These are phyloP conservation scores for Didymellaceae sp. DNA, from an alignment of 2,329 filamentous ascomycete species.

Conservation along the genomic window DNA sequence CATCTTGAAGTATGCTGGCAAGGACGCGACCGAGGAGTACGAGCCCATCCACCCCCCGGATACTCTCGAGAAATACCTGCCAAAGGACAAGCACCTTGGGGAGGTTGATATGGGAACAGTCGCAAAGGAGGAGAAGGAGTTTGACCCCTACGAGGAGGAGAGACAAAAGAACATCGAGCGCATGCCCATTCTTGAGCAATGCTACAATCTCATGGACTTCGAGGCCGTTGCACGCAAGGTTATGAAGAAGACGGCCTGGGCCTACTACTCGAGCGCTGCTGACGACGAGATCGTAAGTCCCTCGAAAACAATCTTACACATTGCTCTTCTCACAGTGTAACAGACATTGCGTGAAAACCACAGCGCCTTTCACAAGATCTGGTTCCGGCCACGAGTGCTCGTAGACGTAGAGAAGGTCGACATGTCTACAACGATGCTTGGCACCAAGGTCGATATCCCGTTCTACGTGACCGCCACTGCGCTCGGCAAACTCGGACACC, in stretches of 20 bases:
- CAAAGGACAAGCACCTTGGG: conserved; percentile 51
- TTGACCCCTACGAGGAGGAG: conserved; percentile 70
- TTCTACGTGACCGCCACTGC: conserved; percentile 98
- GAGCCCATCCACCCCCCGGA: conserved; percentile 59
- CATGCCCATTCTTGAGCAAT: conserved; percentile 55
- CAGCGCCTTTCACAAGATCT: conserved; percentile 92
- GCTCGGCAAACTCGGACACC: conserved; percentile 90
- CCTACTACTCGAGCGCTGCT: conserved; percentile 93
- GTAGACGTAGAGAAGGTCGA: conserved; percentile 90
- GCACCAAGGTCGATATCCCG: conserved; percentile 80
- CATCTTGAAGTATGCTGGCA: conserved; percentile 80
- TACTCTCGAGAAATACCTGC: conserved; percentile 53
- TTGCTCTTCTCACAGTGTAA: conserved; percentile 20
- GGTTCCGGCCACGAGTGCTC: conserved; percentile 91
- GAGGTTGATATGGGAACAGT: conserved; percentile 48
- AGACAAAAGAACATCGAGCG: conserved; percentile 68
- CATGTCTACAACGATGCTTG: conserved; percentile 91
- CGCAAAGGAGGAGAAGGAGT: conserved; percentile 42
- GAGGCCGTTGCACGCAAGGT: conserved; percentile 87
- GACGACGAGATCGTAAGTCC: conserved; percentile 80
- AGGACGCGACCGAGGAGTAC: conserved; percentile 57
- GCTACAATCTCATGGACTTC: conserved; percentile 72
- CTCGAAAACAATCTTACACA: too few species aligned
- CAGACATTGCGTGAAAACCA: conserved; percentile 96
- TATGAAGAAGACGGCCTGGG: conserved; percentile 98